Evolutionary conservation across 1,139 yeast species (phyloP).

Genomic region (Blastobotrys persicus): DNA sequence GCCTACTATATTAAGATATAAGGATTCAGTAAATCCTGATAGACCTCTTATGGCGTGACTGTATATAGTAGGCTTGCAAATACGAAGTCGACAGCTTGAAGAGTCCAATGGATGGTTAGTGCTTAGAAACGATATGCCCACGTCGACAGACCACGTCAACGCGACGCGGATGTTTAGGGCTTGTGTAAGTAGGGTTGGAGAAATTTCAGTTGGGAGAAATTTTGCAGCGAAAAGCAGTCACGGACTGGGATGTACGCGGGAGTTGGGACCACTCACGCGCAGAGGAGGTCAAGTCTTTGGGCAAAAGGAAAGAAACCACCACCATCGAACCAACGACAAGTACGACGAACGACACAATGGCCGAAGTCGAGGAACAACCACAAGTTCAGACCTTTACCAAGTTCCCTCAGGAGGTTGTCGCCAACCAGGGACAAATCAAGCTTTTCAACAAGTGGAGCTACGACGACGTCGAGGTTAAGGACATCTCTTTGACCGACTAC

Average conservation of each 20-base stretch:
- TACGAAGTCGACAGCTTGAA: too few relatives aligned
- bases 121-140: too few relatives aligned
- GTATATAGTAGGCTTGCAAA: too few relatives aligned
- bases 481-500: conserved; percentile 97
- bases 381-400: conserved; percentile 51
- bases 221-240: neutral
- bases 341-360: conserved; percentile 23
- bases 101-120: too few relatives aligned
- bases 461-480: conserved; percentile 96
- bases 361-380: conserved; percentile 32
- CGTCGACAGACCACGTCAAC: too few relatives aligned
- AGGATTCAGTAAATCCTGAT: too few relatives aligned
- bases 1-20: too few relatives aligned
- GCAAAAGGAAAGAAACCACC: neutral
- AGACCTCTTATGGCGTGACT: too few relatives aligned
- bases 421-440: conserved; percentile 94
- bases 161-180: neutral
- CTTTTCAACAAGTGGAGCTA: conserved; percentile 99
- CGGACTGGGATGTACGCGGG: neutral
- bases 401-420: conserved; percentile 95
- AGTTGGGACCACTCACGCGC: neutral
- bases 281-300: neutral
- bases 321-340: neutral
- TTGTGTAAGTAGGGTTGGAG: neutral
- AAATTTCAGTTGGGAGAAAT: neutral